Evolutionary conservation across 805 yeast genomes (phyloP), one percentile per base, ranked within the genome.

Genomic region (Yueomyces sp.): DNA sequence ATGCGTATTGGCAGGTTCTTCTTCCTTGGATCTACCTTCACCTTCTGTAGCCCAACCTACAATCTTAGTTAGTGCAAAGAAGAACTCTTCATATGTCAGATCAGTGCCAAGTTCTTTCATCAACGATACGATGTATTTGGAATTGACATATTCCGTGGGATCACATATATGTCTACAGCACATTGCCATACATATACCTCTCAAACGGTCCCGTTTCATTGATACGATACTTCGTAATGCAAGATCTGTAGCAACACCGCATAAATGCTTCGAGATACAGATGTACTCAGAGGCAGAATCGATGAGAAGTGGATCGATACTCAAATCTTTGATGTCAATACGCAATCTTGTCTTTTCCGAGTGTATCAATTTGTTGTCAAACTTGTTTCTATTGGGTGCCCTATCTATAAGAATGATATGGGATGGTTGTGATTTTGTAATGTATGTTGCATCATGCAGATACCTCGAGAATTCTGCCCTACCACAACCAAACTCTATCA

Each of bases 41-140:
- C 95, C 94, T 52, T 81, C 78, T 1, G 90, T 85, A 0, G 95
- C 95, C 95, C 96, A 87, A 3, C 95, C 79, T 11, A 79, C 82
- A 62, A 84, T 68, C 53, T 77, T 81, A 44, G 72, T 72, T 40
- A 88, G 56, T 12, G 68, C 65, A 4, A 51, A 52, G 55, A 79
- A 78, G 5, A 73, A 66, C 9, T 50, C 52, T 9, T 45, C 38
- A 34, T 56, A 49, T 2, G 46, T 26, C 7, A 65, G 38, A 37
- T 47, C 47, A 6, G 50, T 9, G 31, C 42, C 45, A 2, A 49
- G 38, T 32, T 37, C 38, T 9, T 32, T 74, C 28, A 51, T 50
- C 41, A 65, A 59, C 12, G 83, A 59, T 12, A 82, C 42, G 19
- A 61, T 49, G 40, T 42, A 60, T 4, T 36, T 43, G 26, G 49